Evolutionary conservation across 164 flowering plant genomes (phyloP).

Genomic region (Amborella trichopoda): DNA sequence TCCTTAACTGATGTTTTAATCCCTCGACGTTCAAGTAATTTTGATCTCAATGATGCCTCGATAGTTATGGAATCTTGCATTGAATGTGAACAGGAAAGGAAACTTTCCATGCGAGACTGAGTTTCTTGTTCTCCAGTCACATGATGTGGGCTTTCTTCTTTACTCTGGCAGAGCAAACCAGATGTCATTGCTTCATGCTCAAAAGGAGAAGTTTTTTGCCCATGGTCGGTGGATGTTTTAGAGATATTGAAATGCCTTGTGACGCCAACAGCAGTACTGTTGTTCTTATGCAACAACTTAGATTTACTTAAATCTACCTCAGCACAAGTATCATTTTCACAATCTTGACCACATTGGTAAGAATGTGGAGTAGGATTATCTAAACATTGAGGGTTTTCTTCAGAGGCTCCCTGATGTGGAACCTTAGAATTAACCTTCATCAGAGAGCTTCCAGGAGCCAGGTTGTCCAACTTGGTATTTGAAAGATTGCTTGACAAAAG

Average conservation of each 20-base stretch:
- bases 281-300: conserved; percentile 27
- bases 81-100: too few relatives aligned
- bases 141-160: conserved; percentile 10
- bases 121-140: conserved; percentile 6
- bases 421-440: conserved; percentile 16
- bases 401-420: conserved; percentile 16
- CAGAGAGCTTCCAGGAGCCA: conserved; percentile 19
- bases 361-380: conserved; percentile 14
- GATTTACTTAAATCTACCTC: conserved; percentile 53
- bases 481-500: conserved; percentile 14
- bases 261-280: conserved; percentile 15
- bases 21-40: conserved; percentile 55
- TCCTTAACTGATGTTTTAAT: conserved; percentile 17
- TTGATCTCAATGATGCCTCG: conserved; percentile 71
- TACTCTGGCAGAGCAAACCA: conserved; percentile 8
- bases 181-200: conserved; percentile 18
- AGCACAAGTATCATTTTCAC: conserved; percentile 39
- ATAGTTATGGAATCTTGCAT: conserved; percentile 43
- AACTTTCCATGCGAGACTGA: conserved; percentile 9
- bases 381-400: conserved; percentile 18
- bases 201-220: conserved; percentile 25
- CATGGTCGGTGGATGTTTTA: conserved; percentile 38
- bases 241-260: conserved; percentile 27
- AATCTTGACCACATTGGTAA: conserved; percentile 18
- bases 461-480: conserved; percentile 12